These are phyloP conservation scores for Halteria grandinella DNA, from an alignment of 73 alveolate genomes.

Conservation along the genomic window DNA sequence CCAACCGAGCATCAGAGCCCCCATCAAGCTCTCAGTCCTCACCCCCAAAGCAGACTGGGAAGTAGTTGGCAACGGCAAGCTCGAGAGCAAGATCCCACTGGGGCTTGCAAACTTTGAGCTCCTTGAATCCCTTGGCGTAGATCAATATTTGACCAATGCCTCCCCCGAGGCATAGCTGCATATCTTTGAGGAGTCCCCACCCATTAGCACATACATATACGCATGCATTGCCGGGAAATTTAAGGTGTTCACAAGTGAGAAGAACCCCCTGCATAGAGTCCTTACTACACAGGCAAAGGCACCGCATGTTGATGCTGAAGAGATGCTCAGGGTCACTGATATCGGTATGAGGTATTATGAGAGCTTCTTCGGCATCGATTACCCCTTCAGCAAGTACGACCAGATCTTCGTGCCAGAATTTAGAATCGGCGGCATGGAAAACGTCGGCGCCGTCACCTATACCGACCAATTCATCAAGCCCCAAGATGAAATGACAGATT, in stretches of 20 bases:
- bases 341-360: slow-evolving; percentile 88
- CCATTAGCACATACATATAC: slow-evolving; percentile 57
- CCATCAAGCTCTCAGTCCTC: slow-evolving; percentile 75
- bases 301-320: slow-evolving; percentile 73
- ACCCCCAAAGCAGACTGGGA: slow-evolving; percentile 92
- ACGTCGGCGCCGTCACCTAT: slow-evolving; percentile 80
- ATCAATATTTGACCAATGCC: not conserved
- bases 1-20: slow-evolving; percentile 96
- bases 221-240: slow-evolving; percentile 67
- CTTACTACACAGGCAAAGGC: too few species aligned
- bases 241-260: slow-evolving; percentile 37
- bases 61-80: slow-evolving; percentile 77
- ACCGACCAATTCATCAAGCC: slow-evolving; percentile 61
- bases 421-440: slow-evolving; percentile 93
- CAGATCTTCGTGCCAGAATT: slow-evolving; percentile 89
- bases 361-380: slow-evolving; percentile 82
- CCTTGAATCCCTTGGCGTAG: not conserved
- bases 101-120: not conserved
- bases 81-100: not conserved
- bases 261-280: too few species aligned
- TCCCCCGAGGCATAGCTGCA: not conserved
- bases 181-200: slow-evolving; percentile 60
- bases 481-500: slow-evolving; percentile 21
- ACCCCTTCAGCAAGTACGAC: slow-evolving; percentile 85
- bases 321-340: slow-evolving; percentile 67